Evolutionary conservation across 192 early-diverging fungal species (phyloP), one percentile per base, ranked within the genome.

Genomic region (Chytriomyces hyalinus): DNA sequence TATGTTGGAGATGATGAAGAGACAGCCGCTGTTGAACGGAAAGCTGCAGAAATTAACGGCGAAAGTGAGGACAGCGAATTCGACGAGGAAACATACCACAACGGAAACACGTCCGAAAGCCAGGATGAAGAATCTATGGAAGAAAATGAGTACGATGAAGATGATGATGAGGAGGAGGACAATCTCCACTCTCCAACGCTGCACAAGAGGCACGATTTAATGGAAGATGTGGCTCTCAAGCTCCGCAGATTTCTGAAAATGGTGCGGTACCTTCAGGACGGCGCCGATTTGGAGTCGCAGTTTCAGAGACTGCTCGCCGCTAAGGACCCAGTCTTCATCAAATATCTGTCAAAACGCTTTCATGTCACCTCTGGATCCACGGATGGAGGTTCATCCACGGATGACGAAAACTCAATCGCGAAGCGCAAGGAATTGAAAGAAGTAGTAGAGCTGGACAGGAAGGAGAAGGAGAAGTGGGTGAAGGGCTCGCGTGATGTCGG

Each of bases 391-490:
- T n/a, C 22, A 6, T 24, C 17, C 20, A 24, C 50, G 6, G 61
- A 71, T 50, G 69, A 36, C 5, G 75, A 46, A 24, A 81, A 80
- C 59, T 59, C 62, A 36, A 43, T 63, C 10, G 17, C 77, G 10
- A 47, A 60, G 50, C 60, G 71, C 57, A 50, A 46, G 61, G 78
- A 70, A 36, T 26, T 50, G 20, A 80, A 79, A 67, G 48, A 53
- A 49, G 65, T 81, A 48, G 76, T 75, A 1, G 51, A 68, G 17
- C 78, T 73, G 59, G 84, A 80, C 4, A 20, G 84, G 9, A 79
- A 83, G 64, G 80, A 80, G 36, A 85, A 85, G 72, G 84, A 85
- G 64, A 80, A 80, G 59, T 63, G 60, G 10, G 78, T 83, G 20
- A 85, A 83, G 63, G 70, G 65, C 15, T 80, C 73, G 50, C 66